Conservation (phyloP, 192 early-diverging fungal species). For the Coemansia sp. region DNA sequence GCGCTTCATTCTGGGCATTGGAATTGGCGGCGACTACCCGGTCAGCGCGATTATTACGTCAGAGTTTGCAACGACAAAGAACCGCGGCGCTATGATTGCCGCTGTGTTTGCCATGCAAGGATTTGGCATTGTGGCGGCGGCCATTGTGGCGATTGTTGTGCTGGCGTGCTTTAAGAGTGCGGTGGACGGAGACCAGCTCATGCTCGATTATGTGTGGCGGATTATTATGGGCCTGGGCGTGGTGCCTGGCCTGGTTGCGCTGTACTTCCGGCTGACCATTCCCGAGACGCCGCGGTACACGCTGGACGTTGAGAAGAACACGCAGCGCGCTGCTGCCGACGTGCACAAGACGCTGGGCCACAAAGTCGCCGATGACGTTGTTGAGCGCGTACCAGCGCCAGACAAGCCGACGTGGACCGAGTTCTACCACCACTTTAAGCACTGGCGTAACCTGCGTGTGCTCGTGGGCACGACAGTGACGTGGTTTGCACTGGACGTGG, state of each 20-base stretch:
- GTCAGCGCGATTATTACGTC: constrained; percentile 91
- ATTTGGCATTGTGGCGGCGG: constrained; percentile 81
- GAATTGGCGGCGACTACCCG: constrained; percentile 95
- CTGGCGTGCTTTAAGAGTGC: constrained; percentile 68
- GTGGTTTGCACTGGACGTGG: constrained; percentile 80
- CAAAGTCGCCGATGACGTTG: background rate
- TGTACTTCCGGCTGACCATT: constrained; percentile 82
- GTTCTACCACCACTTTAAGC: constrained; percentile 37
- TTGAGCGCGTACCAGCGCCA: background rate
- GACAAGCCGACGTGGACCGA: constrained; percentile 52
- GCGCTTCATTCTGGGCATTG: constrained; percentile 90
- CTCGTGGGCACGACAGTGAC: constrained; percentile 72
- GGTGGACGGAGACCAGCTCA: constrained; percentile 62
- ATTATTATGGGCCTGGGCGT: constrained; percentile 82
- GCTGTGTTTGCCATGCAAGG: constrained; percentile 94
- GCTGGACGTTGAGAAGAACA: constrained; percentile 68
- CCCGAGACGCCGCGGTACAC: constrained; percentile 92
- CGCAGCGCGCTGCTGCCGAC: constrained; percentile 34
- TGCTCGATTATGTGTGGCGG: constrained; percentile 91
- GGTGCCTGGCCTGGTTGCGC: constrained; percentile 75
- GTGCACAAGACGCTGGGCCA: constrained; percentile 23
- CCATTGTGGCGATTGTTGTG: constrained; percentile 72
- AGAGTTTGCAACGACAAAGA: constrained; percentile 79
- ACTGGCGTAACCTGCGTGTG: constrained; percentile 66
- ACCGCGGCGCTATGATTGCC: constrained; percentile 86